These are phyloP conservation scores for Fonsecaea pedrosoi DNA, from an alignment of 2,329 filamentous ascomycete genomes.

Conservation along the genomic window DNA sequence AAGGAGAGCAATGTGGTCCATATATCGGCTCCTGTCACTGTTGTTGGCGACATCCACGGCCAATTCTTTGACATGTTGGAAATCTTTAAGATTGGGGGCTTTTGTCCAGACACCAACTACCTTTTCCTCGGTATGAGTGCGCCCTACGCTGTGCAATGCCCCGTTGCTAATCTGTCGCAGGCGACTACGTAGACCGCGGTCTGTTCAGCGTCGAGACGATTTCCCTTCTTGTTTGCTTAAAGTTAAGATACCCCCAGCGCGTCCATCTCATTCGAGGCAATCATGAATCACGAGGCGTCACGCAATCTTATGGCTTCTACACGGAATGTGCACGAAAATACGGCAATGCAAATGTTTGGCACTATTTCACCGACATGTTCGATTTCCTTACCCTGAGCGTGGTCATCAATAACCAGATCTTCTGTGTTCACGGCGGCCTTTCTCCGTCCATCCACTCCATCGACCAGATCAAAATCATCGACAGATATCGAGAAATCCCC, in stretches of 20 bases:
- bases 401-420: constrained; percentile 98
- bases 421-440: constrained; percentile 94
- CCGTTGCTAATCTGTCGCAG: constrained; percentile 52
- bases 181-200: constrained; percentile 96
- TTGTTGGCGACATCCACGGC: constrained; percentile 97
- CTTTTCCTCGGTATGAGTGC: constrained; percentile 79
- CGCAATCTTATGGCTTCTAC: constrained; percentile 98
- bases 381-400: constrained; percentile 96
- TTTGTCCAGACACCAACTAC: constrained; percentile 97
- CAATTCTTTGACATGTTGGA: constrained; percentile 99
- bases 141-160: not conserved
- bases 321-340: constrained; percentile 98
- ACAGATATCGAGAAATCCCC: constrained; percentile 96
- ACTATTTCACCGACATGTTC: constrained; percentile 99
- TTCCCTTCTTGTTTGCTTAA: constrained; percentile 94
- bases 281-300: constrained; percentile 96
- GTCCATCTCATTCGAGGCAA: constrained; percentile 97
- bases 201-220: constrained; percentile 99
- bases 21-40: constrained; percentile 91
- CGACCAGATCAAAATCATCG: constrained; percentile 99
- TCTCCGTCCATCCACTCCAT: constrained; percentile 95
- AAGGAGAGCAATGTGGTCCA: constrained; percentile 99
- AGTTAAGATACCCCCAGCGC: constrained; percentile 93
- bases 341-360: constrained; percentile 98
- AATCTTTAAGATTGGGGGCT: constrained; percentile 98